These are phyloP conservation scores for Ilex paraguariensis DNA, from an alignment of 305 asterid genomes.

Conservation along the genomic window DNA sequence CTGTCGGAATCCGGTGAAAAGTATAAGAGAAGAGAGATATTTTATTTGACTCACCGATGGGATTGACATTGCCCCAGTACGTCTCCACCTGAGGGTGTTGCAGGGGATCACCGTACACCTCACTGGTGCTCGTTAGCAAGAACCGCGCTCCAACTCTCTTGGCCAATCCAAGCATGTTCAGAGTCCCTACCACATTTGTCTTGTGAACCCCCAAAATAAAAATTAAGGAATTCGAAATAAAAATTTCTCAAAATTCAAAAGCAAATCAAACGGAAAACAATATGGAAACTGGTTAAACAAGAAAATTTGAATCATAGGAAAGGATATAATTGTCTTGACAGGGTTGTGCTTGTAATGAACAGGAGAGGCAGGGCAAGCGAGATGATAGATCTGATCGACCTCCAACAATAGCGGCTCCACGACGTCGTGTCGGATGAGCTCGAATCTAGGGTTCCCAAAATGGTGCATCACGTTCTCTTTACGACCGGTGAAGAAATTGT, in stretches of 20 bases:
- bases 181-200: constrained; percentile 79
- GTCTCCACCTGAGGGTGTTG: constrained; percentile 82
- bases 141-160: constrained; percentile 81
- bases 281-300: not conserved
- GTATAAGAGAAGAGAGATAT: not conserved
- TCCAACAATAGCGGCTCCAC: constrained; percentile 86
- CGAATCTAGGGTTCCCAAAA: constrained; percentile 78
- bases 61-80: constrained; percentile 84
- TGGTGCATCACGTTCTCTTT: constrained; percentile 91
- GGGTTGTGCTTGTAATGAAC: constrained; percentile 97
- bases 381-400: constrained; percentile 97
- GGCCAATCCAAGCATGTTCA: constrained; percentile 79
- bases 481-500: constrained; percentile 88
- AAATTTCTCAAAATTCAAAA: not conserved
- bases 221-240: constrained; percentile 34
- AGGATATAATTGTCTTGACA: constrained; percentile 96
- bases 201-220: constrained; percentile 29
- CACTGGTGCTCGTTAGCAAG: constrained; percentile 80
- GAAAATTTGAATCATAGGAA: not conserved
- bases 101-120: constrained; percentile 75
- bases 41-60: constrained; percentile 41
- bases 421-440: constrained; percentile 93
- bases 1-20: not conserved
- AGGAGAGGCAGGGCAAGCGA: constrained; percentile 98
- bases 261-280: not conserved